These are phyloP conservation scores for Didymella segeticola DNA, from an alignment of 2,329 filamentous ascomycete species.

Conservation along the genomic window DNA sequence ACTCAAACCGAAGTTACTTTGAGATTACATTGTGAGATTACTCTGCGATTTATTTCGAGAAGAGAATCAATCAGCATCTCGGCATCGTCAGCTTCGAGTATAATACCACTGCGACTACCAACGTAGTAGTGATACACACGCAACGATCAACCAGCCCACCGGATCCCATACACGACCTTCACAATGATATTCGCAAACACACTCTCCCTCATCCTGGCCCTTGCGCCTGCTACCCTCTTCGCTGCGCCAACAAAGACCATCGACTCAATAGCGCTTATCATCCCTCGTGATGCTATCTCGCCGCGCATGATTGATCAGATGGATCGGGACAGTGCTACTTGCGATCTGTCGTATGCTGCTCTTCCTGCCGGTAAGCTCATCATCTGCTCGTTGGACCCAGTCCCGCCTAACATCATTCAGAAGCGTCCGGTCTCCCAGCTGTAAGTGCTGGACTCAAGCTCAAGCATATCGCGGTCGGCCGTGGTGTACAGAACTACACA, in stretches of 20 bases:
- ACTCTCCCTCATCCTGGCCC: conserved; percentile 41
- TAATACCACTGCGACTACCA: conserved; percentile 13
- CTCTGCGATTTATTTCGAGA: conserved; percentile 7
- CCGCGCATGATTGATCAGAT: conserved; percentile 26
- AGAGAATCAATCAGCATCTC: background rate
- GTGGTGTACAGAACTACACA: conserved; percentile 94
- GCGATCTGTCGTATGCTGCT: conserved; percentile 37
- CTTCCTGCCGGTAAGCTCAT: conserved; percentile 42
- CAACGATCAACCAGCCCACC: background rate
- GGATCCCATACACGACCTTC: background rate
- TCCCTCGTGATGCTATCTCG: conserved; percentile 24
- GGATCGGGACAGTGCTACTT: conserved; percentile 31
- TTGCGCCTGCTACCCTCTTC: conserved; percentile 42
- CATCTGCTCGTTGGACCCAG: background rate
- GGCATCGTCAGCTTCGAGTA: conserved; percentile 4
- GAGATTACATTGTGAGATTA: background rate
- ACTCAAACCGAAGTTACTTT: background rate
- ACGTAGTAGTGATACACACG: background rate
- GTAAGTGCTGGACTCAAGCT: conserved; percentile 68
- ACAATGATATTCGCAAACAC: conserved; percentile 46
- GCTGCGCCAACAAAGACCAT: conserved; percentile 40
- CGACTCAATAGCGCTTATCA: conserved; percentile 29
- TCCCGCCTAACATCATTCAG: conserved; percentile 43
- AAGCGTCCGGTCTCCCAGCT: conserved; percentile 65
- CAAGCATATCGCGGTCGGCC: conserved; percentile 82